Evolutionary conservation across 495 filamentous ascomycete genomes (phyloP), one percentile per base, ranked within the genome.

Genomic region (Jackrogersella minutella): DNA sequence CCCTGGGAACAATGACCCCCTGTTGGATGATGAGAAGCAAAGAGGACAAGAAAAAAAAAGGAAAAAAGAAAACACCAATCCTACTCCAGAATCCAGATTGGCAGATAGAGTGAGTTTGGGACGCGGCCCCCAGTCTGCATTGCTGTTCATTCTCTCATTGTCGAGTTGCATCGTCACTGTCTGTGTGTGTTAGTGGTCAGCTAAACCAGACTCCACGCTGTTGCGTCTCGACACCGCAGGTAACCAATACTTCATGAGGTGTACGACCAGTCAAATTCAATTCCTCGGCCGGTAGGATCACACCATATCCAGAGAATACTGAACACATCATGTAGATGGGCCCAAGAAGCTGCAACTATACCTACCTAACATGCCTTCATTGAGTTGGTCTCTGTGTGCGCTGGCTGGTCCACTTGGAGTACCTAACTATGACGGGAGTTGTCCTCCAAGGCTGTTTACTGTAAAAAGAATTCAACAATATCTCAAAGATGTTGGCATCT

Each of bases 261-360:
- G 66, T 69, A 65, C 51, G 51, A 69, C 66, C 61, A 69, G 50
- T 62, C 51, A 65, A 31, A 39, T 62, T 54, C 43, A 9, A 56
- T 55, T 60, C 52, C 43, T 41, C 61, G 66, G 66, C 50, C 60
- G 56, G 55, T 43, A 55, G 56, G 54, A 69, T 69, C 66, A 62
- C 61, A 69, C 66, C 66, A 65, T 69, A 43, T 56, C 66, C 66
- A 69, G 59, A 69, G 61, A 65, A 62, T 17, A 51, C 56, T 65
- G 59, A 60, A 69, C 66, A 69, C 66, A 69, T 69, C 66, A 69
- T 55, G 46, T 69, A 64, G 55, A 69, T 64, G 66, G 66, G 36
- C 59, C 65, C 59, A 58, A 63, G 59, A 58, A 40, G 54, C 59
- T 63, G 58, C 59, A 69, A 47, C 44, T 41, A 28, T 60, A 68